phyloP scores from a whole-genome alignment of 2,329 filamentous ascomycete species.

The Phialemoniopsis sp. region DNA sequence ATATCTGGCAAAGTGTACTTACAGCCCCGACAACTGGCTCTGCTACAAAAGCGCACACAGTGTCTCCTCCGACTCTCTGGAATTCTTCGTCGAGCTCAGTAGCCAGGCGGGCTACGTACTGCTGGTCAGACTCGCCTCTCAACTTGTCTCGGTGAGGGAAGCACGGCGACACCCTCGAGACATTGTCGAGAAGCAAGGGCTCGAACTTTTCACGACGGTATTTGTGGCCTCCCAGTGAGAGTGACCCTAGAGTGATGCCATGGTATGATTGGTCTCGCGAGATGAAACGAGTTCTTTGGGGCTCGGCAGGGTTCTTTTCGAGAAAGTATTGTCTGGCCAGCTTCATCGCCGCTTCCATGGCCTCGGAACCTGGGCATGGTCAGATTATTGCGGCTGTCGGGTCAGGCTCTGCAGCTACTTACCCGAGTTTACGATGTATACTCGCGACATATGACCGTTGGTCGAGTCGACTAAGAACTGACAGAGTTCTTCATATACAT shows the following conservation, averaged over 20 bases:
- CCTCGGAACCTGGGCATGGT: conserved; percentile 50
- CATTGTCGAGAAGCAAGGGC: conserved; percentile 52
- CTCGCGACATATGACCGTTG: conserved; percentile 28
- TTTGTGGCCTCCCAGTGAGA: conserved; percentile 60
- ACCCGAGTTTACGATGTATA: conserved; percentile 32
- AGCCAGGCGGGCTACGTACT: conserved; percentile 58
- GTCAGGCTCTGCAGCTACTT: conserved; percentile 6
- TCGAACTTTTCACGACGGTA: conserved; percentile 58
- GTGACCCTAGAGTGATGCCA: conserved; percentile 64
- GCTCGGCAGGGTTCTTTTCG: conserved; percentile 49
- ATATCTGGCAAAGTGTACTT: conserved; percentile 25
- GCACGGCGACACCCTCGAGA: conserved; percentile 62
- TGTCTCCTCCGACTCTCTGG: conserved; percentile 55
- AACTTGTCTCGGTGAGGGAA: conserved; percentile 57
- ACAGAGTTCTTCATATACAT: conserved; percentile 32
- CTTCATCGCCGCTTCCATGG: conserved; percentile 62
- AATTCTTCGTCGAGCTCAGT: conserved; percentile 67
- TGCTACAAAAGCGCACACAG: conserved; percentile 67
- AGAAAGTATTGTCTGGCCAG: conserved; percentile 60
- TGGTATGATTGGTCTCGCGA: conserved; percentile 66
- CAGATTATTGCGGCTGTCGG: too few species aligned
- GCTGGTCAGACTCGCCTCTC: conserved; percentile 45
- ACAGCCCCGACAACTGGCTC: conserved; percentile 73
- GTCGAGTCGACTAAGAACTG: conserved; percentile 28
- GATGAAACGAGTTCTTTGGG: conserved; percentile 60